Evolutionary conservation across 805 yeast genomes (phyloP).

Genomic region (Alloascoidea hylecoeti): DNA sequence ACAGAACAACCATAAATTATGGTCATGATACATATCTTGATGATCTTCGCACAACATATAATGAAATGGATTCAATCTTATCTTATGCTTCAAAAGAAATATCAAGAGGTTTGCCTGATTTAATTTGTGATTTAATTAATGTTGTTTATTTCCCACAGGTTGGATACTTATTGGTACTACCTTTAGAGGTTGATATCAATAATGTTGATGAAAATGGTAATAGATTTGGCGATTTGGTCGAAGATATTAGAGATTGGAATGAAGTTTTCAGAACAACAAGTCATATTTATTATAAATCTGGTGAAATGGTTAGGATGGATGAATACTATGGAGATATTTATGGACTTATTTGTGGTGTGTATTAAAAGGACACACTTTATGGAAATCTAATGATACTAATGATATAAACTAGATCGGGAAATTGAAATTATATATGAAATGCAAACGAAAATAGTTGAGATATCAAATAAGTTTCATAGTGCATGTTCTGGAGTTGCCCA

Average conservation of each 20-base stretch:
- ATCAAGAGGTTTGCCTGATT: conserved; percentile 2
- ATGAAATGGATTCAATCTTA: conserved; percentile 19
- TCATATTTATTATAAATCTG: conserved; percentile 22
- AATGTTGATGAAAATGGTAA: too few species aligned
- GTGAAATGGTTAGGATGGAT: conserved; percentile 18
- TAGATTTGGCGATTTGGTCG: too few species aligned
- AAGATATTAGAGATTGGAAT: conserved; percentile 15
- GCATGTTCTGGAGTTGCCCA: conserved; percentile 17
- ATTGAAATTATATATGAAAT: conserved; percentile 23
- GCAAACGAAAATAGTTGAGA: conserved; percentile 12
- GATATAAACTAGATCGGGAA: conserved; percentile 16
- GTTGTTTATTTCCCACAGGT: conserved; percentile 30
- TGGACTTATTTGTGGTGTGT: conserved; percentile 21
- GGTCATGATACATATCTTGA: conserved; percentile 18
- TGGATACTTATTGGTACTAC: conserved; percentile 23
- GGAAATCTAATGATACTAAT: too few species aligned
- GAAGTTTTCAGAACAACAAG: conserved; percentile 24
- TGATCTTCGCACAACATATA: conserved; percentile 13
- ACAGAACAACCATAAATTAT: conserved; percentile 15
- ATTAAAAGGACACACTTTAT: not conserved
- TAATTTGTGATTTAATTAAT: conserved; percentile 12
- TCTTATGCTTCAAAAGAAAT: conserved; percentile 12
- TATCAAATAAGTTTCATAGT: conserved; percentile 7
- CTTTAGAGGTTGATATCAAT: conserved; percentile 4
- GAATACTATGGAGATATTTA: conserved; percentile 26